phyloP scores from a whole-genome alignment of 2,329 filamentous ascomycete genomes.

The Arthrobotrys musiformis region DNA sequence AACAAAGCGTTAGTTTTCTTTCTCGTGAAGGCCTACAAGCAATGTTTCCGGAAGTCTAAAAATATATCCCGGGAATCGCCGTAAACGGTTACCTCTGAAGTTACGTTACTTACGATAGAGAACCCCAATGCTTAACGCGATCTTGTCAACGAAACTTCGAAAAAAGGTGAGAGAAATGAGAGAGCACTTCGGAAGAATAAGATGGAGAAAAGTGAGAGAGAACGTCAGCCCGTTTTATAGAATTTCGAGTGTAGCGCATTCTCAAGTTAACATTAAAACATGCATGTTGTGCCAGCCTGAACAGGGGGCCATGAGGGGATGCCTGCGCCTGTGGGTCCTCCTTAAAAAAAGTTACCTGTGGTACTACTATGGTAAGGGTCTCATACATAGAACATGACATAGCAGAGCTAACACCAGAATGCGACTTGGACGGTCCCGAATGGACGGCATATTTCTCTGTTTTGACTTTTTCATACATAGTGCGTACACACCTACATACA shows the following conservation, averaged over 20 bases:
- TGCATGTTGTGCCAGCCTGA: slow-evolving; percentile 16
- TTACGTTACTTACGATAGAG: slow-evolving; percentile 2
- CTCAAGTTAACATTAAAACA: slow-evolving; percentile 13
- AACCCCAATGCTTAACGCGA: neutral
- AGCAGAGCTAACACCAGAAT: too few species aligned
- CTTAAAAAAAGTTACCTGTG: slow-evolving; percentile 1
- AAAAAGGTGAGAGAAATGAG: neutral
- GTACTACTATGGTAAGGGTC: slow-evolving; percentile 11
- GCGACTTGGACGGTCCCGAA: slow-evolving; percentile 22
- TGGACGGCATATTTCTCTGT: slow-evolving; percentile 17
- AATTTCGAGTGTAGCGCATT: slow-evolving; percentile 15
- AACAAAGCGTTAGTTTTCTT: slow-evolving; percentile 21
- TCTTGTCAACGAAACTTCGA: neutral
- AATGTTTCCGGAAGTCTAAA: slow-evolving; percentile 19
- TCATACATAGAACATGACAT: too few species aligned
- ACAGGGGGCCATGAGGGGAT: slow-evolving; percentile 13
- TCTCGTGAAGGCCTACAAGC: neutral
- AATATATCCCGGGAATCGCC: slow-evolving; percentile 38
- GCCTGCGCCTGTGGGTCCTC: slow-evolving; percentile 13
- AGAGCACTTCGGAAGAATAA: slow-evolving; percentile 39
- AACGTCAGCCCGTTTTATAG: slow-evolving; percentile 44
- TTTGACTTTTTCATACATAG: neutral
- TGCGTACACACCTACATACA: too few species aligned
- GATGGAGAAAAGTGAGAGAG: slow-evolving; percentile 23
- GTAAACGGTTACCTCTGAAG: slow-evolving; percentile 27